phyloP scores from a whole-genome alignment of 331 rosid species.

The Acacia concinna region DNA sequence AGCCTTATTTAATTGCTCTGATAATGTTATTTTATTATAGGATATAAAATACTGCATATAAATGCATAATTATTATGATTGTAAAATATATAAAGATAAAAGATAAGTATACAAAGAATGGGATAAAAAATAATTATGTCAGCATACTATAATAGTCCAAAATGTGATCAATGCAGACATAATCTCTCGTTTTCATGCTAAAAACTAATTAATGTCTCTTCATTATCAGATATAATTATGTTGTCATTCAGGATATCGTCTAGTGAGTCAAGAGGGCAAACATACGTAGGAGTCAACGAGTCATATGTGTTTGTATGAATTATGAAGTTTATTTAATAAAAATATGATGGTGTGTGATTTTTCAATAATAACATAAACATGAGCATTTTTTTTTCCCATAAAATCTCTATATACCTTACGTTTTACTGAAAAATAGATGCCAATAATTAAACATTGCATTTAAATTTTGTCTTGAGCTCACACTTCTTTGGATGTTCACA shows the following conservation, averaged over 20 bases:
- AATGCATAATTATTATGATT: background rate
- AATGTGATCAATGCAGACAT: background rate
- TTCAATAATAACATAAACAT: background rate
- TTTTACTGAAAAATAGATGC: background rate
- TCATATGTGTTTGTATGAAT: no score
- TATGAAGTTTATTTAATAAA: background rate
- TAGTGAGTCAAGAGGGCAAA: background rate
- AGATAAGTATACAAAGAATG: no score
- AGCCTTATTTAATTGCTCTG: no score
- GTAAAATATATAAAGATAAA: background rate
- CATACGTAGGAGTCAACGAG: background rate
- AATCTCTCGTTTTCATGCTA: background rate
- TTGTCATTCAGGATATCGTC: background rate
- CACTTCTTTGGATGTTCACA: background rate
- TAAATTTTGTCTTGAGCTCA: background rate
- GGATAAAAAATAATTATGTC: background rate
- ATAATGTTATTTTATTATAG: background rate
- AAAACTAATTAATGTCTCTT: background rate
- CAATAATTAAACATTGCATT: background rate
- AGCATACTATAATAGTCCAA: background rate
- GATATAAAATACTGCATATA: background rate
- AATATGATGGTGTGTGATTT: background rate
- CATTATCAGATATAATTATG: background rate
- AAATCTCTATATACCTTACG: background rate
- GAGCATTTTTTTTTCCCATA: no score